Base-by-base conservation (phyloP, 176 grass and related monocot genomes). In the Echinochloa phyllopogon region DNA sequence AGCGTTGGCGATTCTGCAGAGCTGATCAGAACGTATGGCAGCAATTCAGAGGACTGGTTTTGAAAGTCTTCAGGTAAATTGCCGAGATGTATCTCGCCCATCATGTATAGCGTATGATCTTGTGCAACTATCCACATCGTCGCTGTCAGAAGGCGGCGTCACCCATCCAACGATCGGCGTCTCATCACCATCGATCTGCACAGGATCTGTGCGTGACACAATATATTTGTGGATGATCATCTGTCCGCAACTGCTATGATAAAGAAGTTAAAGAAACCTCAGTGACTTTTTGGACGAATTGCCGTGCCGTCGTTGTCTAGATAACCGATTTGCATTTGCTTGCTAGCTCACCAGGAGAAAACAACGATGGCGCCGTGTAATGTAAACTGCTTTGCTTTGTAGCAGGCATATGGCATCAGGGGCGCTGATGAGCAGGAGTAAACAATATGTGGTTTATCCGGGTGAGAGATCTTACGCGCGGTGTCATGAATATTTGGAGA, bases 401-500 rank as follows among this genome's bases (percentile, higher is more conserved):
- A 10, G 10, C 47, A 17, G n/a, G n/a, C 44, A n/a, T 29, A 24
- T 74, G 70, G 58, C 33, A 48, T 61, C 55, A 5, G 3, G 20
- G 76, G 10, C 11, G 23, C 27, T 6, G 21, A 21, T 18, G 0
- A 55, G 4, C 0, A 36, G 43, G 11, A 62, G 41, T 63, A 36
- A 83, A 77, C n/a, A 87, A 77, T 17, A 8, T 21, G 11, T 3
- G 6, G 2, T 24, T 71, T 76, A 12, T 41, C 29, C 10, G 0
- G 14, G 41, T n/a, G 61, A 10, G 40, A 43, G 79, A 87, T 70
- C 73, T 83, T 29, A n/a, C 11, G 29, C 45, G 1, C 23, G 37
- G n/a, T 6, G 39, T 67, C 78, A 53, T 17, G 70, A 49, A 67
- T 76, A 82, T 56, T 4, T 67, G 49, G 14, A 29, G 85, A 37